A percentile compares a stretch with the other conserved stretches of the same genome.
Evolutionary conservation across 225 moss, liverwort and hornwort genomes (phyloP).

Genomic region (Asterella californica): DNA sequence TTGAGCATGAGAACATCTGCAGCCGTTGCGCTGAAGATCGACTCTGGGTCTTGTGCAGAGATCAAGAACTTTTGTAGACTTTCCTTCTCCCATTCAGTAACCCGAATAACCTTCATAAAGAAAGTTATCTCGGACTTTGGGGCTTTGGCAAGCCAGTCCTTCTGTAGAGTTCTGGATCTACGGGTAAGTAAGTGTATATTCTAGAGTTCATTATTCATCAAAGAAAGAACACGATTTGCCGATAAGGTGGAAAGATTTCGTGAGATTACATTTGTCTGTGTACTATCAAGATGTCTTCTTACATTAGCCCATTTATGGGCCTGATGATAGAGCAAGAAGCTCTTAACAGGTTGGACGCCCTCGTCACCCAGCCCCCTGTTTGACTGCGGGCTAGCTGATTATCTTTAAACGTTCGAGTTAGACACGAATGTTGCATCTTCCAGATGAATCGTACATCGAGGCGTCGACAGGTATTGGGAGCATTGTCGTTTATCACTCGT

Average conservation of each 20-base stretch:
- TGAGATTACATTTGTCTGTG: neutral
- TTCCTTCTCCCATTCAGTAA: neutral
- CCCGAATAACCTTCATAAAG: too few species aligned
- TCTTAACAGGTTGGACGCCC: neutral
- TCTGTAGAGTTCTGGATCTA: neutral
- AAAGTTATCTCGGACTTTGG: neutral
- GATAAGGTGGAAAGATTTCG: neutral
- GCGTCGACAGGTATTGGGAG: neutral
- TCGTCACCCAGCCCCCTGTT: neutral
- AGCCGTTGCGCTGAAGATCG: constrained; percentile 6
- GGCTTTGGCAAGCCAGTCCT: constrained; percentile 10
- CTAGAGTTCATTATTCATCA: neutral
- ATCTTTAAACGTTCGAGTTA: neutral
- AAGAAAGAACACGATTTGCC: neutral
- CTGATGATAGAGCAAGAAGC: neutral
- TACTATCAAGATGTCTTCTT: too few species aligned
- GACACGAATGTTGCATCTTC: neutral
- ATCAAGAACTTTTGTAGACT: neutral
- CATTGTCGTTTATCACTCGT: too few species aligned
- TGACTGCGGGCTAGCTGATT: neutral
- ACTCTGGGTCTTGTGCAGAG: constrained; percentile 11
- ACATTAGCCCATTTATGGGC: neutral
- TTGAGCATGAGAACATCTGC: constrained; percentile 3
- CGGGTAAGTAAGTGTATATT: neutral
- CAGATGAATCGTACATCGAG: neutral